Evolutionary conservation across 371 early-diverging fungal genomes (phyloP).

Genomic region (Catenaria anguillulae): DNA sequence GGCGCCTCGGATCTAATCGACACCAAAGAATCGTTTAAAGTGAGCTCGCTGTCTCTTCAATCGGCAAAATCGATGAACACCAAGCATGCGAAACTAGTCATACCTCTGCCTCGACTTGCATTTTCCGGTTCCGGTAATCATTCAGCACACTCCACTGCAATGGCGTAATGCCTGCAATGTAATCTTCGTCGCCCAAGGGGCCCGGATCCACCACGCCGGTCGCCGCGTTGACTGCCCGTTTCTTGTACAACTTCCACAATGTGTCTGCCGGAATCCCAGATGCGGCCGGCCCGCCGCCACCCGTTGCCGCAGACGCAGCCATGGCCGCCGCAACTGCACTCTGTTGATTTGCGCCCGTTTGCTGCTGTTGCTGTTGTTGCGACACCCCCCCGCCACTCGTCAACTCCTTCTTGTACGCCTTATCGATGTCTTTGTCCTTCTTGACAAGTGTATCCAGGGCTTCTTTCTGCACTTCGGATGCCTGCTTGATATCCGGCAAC

Average conservation of each 20-base stretch:
- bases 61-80: too few species aligned
- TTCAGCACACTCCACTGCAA: slow-evolving; percentile 8
- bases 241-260: not conserved
- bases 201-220: not conserved
- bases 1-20: not conserved
- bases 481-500: not conserved
- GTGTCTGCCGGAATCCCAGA: slow-evolving; percentile 16
- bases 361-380: too few species aligned
- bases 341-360: slow-evolving; percentile 17
- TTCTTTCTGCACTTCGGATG: slow-evolving; percentile 21
- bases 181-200: not conserved
- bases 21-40: too few species aligned
- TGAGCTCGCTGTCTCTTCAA: too few species aligned
- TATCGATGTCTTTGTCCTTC: slow-evolving; percentile 34
- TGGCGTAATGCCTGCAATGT: not conserved
- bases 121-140: slow-evolving; percentile 9
- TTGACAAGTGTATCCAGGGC: slow-evolving; percentile 25
- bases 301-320: slow-evolving; percentile 19
- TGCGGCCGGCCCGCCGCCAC: slow-evolving; percentile 27
- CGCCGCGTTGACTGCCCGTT: not conserved
- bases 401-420: slow-evolving; percentile 30
- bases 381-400: not conserved
- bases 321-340: slow-evolving; percentile 25
- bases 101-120: slow-evolving; percentile 1
- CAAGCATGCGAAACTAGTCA: too few species aligned